phyloP scores from a whole-genome alignment of 257 asterid genomes.

The Misopates orontium region DNA sequence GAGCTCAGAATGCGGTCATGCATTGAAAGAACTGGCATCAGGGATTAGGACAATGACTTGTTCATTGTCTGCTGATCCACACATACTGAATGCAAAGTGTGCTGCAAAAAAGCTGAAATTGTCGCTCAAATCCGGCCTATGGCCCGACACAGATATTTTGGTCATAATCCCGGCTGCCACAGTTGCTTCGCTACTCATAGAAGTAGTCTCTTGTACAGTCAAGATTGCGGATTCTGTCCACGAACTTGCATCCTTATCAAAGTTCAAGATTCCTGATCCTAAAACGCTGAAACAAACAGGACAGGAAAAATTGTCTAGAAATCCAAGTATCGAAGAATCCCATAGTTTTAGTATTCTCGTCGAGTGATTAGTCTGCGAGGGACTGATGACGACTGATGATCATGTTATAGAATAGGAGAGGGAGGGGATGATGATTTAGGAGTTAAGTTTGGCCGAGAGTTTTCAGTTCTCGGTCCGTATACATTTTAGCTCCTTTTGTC shows the following conservation, averaged over 20 bases:
- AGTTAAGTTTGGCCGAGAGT: background rate
- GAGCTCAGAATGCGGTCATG: slow-evolving; percentile 46
- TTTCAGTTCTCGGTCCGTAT: slow-evolving; percentile 20
- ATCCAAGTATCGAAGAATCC: slow-evolving; percentile 40
- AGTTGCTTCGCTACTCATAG: slow-evolving; percentile 50
- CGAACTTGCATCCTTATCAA: slow-evolving; percentile 46
- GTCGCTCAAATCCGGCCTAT: slow-evolving; percentile 26
- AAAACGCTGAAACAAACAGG: slow-evolving; percentile 14
- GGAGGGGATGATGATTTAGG: slow-evolving; percentile 1
- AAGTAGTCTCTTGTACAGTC: slow-evolving; percentile 43
- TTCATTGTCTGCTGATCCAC: slow-evolving; percentile 24
- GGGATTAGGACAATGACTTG: slow-evolving; percentile 47
- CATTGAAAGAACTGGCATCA: slow-evolving; percentile 43
- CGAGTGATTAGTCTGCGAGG: slow-evolving; percentile 29
- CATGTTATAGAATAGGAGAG: background rate
- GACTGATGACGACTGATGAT: background rate
- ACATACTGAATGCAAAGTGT: slow-evolving; percentile 32
- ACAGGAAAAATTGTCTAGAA: slow-evolving; percentile 28
- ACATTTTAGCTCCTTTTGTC: background rate
- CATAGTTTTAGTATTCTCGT: slow-evolving; percentile 34
- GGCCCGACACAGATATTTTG: slow-evolving; percentile 39
- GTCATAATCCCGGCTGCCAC: slow-evolving; percentile 39
- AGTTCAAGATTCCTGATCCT: slow-evolving; percentile 45
- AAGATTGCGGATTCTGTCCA: slow-evolving; percentile 48
- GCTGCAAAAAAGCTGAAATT: slow-evolving; percentile 37